A percentile compares a stretch with the other conserved stretches of the same genome.
Conservation (phyloP, 148 eudicot genomes). For the Rhododendron molle region DNA sequence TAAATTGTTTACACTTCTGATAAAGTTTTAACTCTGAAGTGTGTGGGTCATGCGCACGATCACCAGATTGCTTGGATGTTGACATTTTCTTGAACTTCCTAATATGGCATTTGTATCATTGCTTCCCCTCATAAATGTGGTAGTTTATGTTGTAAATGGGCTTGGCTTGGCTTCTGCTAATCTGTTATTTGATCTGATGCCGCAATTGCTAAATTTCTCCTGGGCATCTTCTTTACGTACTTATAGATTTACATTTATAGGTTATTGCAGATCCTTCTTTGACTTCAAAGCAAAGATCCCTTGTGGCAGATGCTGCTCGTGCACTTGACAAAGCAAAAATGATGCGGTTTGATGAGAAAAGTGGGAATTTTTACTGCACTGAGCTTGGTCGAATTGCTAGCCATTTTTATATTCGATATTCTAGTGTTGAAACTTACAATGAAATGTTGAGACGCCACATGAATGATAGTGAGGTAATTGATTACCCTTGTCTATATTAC, state of each 20-base stretch:
- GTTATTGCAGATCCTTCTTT: slow-evolving; percentile 95
- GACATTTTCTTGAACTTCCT: neutral
- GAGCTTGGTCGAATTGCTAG: slow-evolving; percentile 99
- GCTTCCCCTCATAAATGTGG: neutral
- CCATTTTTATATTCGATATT: slow-evolving; percentile 95
- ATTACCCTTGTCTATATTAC: neutral
- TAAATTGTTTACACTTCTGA: neutral
- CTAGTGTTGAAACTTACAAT: slow-evolving; percentile 98
- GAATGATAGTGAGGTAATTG: slow-evolving; percentile 89
- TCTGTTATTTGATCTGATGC: neutral
- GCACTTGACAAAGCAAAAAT: slow-evolving; percentile 97
- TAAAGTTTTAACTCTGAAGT: neutral
- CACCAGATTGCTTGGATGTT: neutral
- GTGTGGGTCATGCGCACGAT: neutral
- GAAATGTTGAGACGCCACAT: slow-evolving; percentile 93
- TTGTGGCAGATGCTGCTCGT: slow-evolving; percentile 93
- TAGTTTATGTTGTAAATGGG: neutral
- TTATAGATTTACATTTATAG: slow-evolving; percentile 30
- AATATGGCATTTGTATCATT: neutral
- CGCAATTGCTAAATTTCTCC: neutral
- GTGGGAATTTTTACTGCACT: slow-evolving; percentile 96
- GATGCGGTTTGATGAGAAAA: slow-evolving; percentile 99
- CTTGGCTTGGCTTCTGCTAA: neutral
- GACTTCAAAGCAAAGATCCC: slow-evolving; percentile 87
- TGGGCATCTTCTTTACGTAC: neutral